phyloP scores from a whole-genome alignment of 192 early-diverging fungal species.

The Borealophlyctis nickersoniae region DNA sequence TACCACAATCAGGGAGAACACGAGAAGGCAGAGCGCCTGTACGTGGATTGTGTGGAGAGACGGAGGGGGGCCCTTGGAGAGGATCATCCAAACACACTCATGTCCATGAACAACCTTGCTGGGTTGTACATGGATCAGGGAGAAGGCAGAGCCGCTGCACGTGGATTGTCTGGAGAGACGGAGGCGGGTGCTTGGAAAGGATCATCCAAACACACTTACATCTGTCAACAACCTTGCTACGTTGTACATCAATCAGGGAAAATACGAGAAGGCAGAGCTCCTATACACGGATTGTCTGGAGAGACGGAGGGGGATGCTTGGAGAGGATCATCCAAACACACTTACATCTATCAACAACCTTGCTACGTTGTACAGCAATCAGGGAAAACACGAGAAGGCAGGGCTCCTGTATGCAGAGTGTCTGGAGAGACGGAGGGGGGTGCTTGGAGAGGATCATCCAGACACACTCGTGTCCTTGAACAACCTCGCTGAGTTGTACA shows the following conservation, averaged over 20 bases:
- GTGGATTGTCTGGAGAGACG: slow-evolving; percentile 5
- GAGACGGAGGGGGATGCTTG: slow-evolving; percentile 12
- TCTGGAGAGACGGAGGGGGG: neutral
- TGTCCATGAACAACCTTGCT: slow-evolving; percentile 15
- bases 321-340: neutral
- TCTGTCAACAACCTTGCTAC: slow-evolving; percentile 27
- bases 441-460: neutral
- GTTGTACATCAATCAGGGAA: slow-evolving; percentile 18
- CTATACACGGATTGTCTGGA: neutral
- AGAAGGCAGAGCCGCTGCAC: slow-evolving; percentile 17
- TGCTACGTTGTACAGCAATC: slow-evolving; percentile 1
- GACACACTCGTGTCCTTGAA: no score
- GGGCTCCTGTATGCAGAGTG: slow-evolving; percentile 6
- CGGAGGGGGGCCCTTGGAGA: slow-evolving; percentile 12
- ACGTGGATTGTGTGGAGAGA: slow-evolving; percentile 12
- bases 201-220: slow-evolving; percentile 17
- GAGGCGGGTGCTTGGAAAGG: slow-evolving; percentile 11
- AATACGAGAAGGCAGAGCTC: slow-evolving; percentile 26
- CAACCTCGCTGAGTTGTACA: no score
- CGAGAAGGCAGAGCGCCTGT: slow-evolving; percentile 23
- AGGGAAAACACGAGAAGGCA: slow-evolving; percentile 9
- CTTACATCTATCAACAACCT: neutral
- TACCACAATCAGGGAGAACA: slow-evolving; percentile 9
- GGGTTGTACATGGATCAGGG: slow-evolving; percentile 10
- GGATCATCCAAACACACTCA: slow-evolving; percentile 18